Base-by-base conservation (phyloP, 768 basidiomycete species). In the Pholiota molesta region DNA sequence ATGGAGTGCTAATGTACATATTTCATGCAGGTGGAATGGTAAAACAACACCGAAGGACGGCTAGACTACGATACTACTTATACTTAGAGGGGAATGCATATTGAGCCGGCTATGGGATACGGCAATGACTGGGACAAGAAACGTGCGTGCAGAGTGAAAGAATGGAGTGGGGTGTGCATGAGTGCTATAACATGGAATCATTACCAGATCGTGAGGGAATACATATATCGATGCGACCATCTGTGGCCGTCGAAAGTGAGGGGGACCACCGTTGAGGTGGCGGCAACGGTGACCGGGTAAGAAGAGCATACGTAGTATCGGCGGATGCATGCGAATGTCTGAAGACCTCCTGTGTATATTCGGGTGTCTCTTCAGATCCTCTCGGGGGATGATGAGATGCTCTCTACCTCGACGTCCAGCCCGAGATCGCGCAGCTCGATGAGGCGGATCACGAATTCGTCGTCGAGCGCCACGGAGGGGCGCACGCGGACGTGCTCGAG, bases 401-500 rank as follows among this genome's bases (percentile, higher is more conserved):
- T 10, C 62, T 69, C 69, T n/a, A 74, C 69, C 33, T 68, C 64
- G 11, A 74, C 65, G 40, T 72, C 68, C 29, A 73, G 55, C 7
- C 73, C 73, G 14, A 66, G 63, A 55, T 69, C 67, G 42, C 69
- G 66, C 62, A 74, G 60, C 63, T 71, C 69, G 29, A 72, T 60
- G 19, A 74, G 62, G 31, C 68, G 64, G 26, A 71, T 68, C 40
- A 72, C 60, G 45, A 74, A 70, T 39, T 71, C 71, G 35, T 72
- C 69, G 26, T 67, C 65, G 21, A 72, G 57, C 49, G 64, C 61
- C 53, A 67, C 69, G 39, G 59, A 68, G 1, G 71, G 69, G 37
- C 73, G 63, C 14, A 73, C 67, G 19, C 71, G 65, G 29, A 74
- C 69, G 23, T 70, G 66, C 55, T 71, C 71, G 28, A 74, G 67